These are phyloP conservation scores for Harringtonia aguacate DNA, from an alignment of 2,329 filamentous ascomycete genomes.

Conservation along the genomic window DNA sequence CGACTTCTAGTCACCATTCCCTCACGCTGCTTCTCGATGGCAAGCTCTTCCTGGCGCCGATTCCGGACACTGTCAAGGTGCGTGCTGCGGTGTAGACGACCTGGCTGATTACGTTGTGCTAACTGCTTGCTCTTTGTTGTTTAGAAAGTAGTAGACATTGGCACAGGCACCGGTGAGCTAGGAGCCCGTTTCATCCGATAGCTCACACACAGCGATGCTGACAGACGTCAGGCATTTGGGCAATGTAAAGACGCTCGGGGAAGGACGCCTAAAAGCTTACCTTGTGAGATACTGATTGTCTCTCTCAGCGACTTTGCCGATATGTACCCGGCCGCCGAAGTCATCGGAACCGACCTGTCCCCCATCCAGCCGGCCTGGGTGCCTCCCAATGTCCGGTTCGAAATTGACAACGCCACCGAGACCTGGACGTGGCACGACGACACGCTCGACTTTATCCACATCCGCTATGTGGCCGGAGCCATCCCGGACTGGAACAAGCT, in stretches of 20 bases:
- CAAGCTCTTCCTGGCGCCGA: too few relatives aligned
- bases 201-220: too few relatives aligned
- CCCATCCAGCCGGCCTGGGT: constrained; percentile 38
- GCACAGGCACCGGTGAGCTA: constrained; percentile 30
- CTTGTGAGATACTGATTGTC: too few relatives aligned
- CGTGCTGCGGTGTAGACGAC: neutral
- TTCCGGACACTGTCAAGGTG: too few relatives aligned
- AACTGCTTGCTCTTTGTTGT: neutral
- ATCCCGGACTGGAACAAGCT: constrained; percentile 43
- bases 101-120: neutral
- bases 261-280: too few relatives aligned
- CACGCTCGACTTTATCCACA: constrained; percentile 48
- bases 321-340: constrained; percentile 27
- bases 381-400: constrained; percentile 50
- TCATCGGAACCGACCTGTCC: constrained; percentile 34
- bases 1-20: too few relatives aligned
- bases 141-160: constrained; percentile 31
- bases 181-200: too few relatives aligned
- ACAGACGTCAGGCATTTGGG: constrained; percentile 24
- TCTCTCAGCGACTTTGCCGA: constrained; percentile 24
- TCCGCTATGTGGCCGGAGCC: constrained; percentile 40
- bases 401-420: constrained; percentile 49
- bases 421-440: constrained; percentile 33
- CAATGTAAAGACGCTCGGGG: constrained; percentile 22
- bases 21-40: too few relatives aligned